These are phyloP conservation scores for Tulasnella sp. DNA, from an alignment of 768 basidiomycete genomes.

Conservation along the genomic window DNA sequence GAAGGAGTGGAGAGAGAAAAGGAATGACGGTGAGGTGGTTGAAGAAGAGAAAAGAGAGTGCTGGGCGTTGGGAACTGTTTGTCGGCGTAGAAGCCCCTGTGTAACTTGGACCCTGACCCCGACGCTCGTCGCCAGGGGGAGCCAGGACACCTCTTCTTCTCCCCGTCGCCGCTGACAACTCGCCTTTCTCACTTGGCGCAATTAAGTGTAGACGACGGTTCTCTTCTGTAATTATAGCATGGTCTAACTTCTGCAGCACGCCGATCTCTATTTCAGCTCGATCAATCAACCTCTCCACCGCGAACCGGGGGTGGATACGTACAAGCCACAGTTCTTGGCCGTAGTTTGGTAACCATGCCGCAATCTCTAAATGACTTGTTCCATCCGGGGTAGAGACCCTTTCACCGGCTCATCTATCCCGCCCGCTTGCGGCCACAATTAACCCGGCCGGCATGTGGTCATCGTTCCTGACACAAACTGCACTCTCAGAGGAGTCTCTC, in stretches of 20 bases:
- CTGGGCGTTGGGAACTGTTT: not conserved
- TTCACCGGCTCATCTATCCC: not conserved
- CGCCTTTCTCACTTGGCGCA: not conserved
- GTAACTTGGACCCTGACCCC: not conserved
- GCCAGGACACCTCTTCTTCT: not conserved
- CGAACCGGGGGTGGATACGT: too few species aligned
- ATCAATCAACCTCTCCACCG: too few species aligned
- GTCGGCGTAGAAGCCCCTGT: not conserved
- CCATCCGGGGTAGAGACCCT: not conserved
- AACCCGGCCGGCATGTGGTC: not conserved
- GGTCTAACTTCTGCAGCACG: too few species aligned
- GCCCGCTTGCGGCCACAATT: not conserved
- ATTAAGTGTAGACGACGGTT: not conserved
- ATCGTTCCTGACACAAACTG: not conserved
- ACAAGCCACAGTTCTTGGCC: not conserved
- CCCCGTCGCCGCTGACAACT: not conserved
- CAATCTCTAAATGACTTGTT: not conserved
- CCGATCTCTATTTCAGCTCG: too few species aligned
- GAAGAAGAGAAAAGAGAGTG: constrained; percentile 2
- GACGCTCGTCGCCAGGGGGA: not conserved
- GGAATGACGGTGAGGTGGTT: not conserved
- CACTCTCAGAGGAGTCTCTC: not conserved
- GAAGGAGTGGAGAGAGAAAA: not conserved
- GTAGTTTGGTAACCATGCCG: constrained; percentile 2
- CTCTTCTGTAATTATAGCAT: not conserved